Conservation (phyloP, 331 rosid genomes). For the Prunus yedoensis region DNA sequence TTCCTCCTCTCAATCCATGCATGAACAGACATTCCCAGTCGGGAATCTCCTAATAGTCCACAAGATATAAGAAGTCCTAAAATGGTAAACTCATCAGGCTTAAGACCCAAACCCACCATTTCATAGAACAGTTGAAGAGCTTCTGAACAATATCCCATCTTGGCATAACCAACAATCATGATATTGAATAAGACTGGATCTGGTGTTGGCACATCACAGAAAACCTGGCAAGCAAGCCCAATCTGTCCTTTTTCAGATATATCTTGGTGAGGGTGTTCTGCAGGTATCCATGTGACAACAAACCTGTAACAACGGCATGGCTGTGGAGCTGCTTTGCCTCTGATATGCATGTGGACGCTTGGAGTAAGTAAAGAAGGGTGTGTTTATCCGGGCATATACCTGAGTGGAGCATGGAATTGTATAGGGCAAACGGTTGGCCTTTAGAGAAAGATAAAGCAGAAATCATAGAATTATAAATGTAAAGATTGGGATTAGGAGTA, state of each 20-base stretch:
- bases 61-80: conserved; percentile 50
- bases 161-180: conserved; percentile 46
- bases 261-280: conserved; percentile 39
- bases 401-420: conserved; percentile 41
- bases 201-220: conserved; percentile 25
- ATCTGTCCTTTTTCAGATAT: conserved; percentile 35
- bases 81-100: conserved; percentile 49
- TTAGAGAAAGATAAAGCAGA: conserved; percentile 38
- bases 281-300: conserved; percentile 38
- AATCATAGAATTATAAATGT: conserved; percentile 55
- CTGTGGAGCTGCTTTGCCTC: conserved; percentile 52
- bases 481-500: conserved; percentile 57
- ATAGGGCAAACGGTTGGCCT: conserved; percentile 37
- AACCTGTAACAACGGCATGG: conserved; percentile 47
- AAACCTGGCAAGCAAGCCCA: conserved; percentile 39
- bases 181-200: conserved; percentile 50
- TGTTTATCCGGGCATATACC: conserved; percentile 44
- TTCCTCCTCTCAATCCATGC: conserved; percentile 53
- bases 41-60: conserved; percentile 35
- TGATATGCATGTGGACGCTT: conserved; percentile 28
- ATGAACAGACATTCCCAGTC: conserved; percentile 60
- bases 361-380: conserved; percentile 45
- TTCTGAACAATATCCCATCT: conserved; percentile 34
- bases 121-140: conserved; percentile 38
- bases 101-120: conserved; percentile 39